Conservation (phyloP, 495 filamentous ascomycete species). For the Parachaetomium inaequale region DNA sequence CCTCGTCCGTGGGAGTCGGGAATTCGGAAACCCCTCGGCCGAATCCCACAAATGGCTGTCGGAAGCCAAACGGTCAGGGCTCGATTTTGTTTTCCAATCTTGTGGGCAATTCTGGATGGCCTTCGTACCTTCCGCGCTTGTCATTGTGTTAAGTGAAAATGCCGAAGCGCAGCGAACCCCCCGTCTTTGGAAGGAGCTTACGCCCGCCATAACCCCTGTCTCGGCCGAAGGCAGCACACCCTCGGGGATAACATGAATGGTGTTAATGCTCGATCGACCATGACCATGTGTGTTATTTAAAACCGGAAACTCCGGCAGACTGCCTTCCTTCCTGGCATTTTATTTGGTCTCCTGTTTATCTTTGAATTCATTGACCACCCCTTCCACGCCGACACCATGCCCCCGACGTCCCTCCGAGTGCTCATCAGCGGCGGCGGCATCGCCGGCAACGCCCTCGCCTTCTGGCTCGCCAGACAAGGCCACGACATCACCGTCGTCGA, state of each 20-base stretch:
- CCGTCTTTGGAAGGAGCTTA: not conserved
- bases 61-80: too few species aligned
- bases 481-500: constrained; percentile 51
- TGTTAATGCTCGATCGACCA: not conserved
- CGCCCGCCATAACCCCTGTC: not conserved
- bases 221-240: not conserved
- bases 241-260: not conserved
- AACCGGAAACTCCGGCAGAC: not conserved
- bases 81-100: too few species aligned
- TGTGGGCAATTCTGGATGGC: too few species aligned
- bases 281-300: not conserved
- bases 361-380: not conserved
- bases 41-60: not conserved
- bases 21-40: too few species aligned
- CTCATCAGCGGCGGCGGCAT: constrained; percentile 37
- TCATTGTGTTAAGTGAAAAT: too few species aligned
- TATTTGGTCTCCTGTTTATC: not conserved
- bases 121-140: too few species aligned
- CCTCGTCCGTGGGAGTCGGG: too few species aligned
- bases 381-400: not conserved
- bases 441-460: constrained; percentile 47
- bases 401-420: constrained; percentile 18
- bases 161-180: not conserved
- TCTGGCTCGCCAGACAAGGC: constrained; percentile 48
- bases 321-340: too few species aligned